Evolutionary conservation across 1,284 basidiomycete genomes (phyloP).

Genomic region (Rhodotorula sp.): DNA sequence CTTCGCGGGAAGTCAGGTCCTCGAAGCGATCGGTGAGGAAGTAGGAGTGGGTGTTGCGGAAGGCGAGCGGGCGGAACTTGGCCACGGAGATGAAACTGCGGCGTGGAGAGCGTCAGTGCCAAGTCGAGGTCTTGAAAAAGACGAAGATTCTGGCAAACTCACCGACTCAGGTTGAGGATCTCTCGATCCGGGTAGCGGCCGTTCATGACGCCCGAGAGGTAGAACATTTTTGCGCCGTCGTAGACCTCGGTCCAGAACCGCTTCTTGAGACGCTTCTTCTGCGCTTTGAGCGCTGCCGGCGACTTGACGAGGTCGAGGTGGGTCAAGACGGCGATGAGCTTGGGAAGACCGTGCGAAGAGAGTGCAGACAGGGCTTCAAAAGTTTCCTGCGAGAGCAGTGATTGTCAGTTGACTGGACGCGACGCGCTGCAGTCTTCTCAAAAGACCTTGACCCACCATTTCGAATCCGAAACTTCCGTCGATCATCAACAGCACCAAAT

Average conservation of each 20-base stretch:
- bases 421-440: too few species aligned
- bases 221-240: constrained; percentile 97
- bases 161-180: constrained; percentile 86
- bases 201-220: constrained; percentile 95
- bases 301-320: constrained; percentile 98
- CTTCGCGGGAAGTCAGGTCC: constrained; percentile 87
- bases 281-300: constrained; percentile 75
- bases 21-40: constrained; percentile 93
- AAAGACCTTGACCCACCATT: constrained; percentile 64
- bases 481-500: constrained; percentile 93
- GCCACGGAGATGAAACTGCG: constrained; percentile 84
- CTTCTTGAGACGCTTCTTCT: constrained; percentile 94
- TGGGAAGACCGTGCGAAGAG: constrained; percentile 95
- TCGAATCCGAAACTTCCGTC: constrained; percentile 98
- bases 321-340: constrained; percentile 93
- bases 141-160: neutral
- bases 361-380: constrained; percentile 98
- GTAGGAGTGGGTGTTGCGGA: constrained; percentile 93
- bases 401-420: too few species aligned
- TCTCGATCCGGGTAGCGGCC: constrained; percentile 97
- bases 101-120: neutral
- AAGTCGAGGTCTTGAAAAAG: too few species aligned
- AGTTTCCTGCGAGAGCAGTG: constrained; percentile 86
- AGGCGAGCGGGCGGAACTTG: constrained; percentile 97
- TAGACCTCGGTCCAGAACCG: constrained; percentile 99